Conservation (phyloP, 805 yeast species). For the Kodamaea hsintzibuensis region DNA sequence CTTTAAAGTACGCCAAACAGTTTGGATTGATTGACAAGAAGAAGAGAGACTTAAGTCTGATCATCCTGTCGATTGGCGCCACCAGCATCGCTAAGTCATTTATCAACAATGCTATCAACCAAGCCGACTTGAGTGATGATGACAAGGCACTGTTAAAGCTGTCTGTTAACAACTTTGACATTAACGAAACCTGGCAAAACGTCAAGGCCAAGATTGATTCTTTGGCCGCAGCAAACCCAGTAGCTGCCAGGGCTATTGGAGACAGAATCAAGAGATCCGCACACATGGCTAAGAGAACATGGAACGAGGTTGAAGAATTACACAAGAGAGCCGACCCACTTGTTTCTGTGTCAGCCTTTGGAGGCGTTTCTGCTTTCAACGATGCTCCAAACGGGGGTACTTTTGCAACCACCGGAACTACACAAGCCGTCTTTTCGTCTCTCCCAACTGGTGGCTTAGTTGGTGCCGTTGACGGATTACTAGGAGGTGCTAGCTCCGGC, state of each 20-base stretch:
- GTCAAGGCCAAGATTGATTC: slow-evolving; percentile 9
- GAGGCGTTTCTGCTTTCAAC: neutral
- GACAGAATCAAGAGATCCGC: slow-evolving; percentile 11
- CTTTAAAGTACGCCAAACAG: slow-evolving; percentile 18
- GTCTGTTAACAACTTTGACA: slow-evolving; percentile 16
- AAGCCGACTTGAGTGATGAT: slow-evolving; percentile 14
- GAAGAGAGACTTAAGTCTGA: slow-evolving; percentile 7
- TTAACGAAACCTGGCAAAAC: slow-evolving; percentile 6
- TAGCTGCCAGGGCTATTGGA: slow-evolving; percentile 3
- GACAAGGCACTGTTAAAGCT: slow-evolving; percentile 10
- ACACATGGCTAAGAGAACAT: slow-evolving; percentile 14
- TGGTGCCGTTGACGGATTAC: slow-evolving; percentile 14
- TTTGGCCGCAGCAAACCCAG: slow-evolving; percentile 9
- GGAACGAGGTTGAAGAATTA: slow-evolving; percentile 8
- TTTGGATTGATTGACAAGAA: slow-evolving; percentile 10
- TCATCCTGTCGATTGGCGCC: slow-evolving; percentile 7
- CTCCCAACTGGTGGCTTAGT: slow-evolving; percentile 6
- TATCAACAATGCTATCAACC: slow-evolving; percentile 8
- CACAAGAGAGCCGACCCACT: slow-evolving; percentile 8
- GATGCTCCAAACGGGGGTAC: neutral
- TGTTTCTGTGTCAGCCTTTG: slow-evolving; percentile 6
- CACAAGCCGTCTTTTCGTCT: slow-evolving; percentile 3
- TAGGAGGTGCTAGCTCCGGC: slow-evolving; percentile 11
- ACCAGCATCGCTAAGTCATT: slow-evolving; percentile 13
- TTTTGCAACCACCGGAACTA: slow-evolving; percentile 1